phyloP scores from a whole-genome alignment of 2,329 filamentous ascomycete species.

The Epichloe typhina region DNA sequence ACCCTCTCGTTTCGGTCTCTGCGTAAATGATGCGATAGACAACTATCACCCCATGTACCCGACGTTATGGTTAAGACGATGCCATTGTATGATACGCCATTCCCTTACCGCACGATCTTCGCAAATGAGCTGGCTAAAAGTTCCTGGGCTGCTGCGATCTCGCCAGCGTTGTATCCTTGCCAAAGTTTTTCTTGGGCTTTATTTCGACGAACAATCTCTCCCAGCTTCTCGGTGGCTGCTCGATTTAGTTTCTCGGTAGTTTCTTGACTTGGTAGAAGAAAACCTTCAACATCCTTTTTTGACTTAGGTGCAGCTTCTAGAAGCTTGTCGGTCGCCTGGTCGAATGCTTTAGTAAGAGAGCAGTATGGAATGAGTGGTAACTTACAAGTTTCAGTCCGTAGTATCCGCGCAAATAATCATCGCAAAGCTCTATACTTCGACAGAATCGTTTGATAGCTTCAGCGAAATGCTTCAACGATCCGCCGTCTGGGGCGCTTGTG shows the following conservation, averaged over 20 bases:
- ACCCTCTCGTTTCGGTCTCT: not conserved
- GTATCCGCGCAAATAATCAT: slow-evolving; percentile 82
- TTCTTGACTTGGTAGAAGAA: slow-evolving; percentile 39
- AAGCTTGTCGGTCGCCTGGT: slow-evolving; percentile 36
- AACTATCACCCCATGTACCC: not conserved
- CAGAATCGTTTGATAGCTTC: slow-evolving; percentile 77
- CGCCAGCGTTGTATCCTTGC: slow-evolving; percentile 58
- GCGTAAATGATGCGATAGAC: not conserved
- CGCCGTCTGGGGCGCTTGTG: slow-evolving; percentile 26
- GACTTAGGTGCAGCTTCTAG: slow-evolving; percentile 29
- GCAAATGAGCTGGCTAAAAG: slow-evolving; percentile 44
- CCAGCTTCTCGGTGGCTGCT: slow-evolving; percentile 58
- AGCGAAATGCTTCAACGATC: slow-evolving; percentile 41
- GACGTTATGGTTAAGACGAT: not conserved
- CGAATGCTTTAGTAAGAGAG: slow-evolving; percentile 2
- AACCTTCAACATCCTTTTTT: slow-evolving; percentile 37
- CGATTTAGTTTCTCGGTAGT: slow-evolving; percentile 58
- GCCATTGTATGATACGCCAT: too few relatives aligned
- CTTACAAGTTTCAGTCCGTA: slow-evolving; percentile 77
- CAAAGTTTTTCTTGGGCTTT: slow-evolving; percentile 49
- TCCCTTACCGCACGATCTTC: slow-evolving; percentile 27
- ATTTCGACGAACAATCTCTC: slow-evolving; percentile 59
- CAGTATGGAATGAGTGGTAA: not conserved
- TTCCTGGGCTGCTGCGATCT: slow-evolving; percentile 58
- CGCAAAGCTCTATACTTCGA: slow-evolving; percentile 84